These are phyloP conservation scores for Spergularia marina DNA, from an alignment of 148 eudicot species.

Conservation along the genomic window DNA sequence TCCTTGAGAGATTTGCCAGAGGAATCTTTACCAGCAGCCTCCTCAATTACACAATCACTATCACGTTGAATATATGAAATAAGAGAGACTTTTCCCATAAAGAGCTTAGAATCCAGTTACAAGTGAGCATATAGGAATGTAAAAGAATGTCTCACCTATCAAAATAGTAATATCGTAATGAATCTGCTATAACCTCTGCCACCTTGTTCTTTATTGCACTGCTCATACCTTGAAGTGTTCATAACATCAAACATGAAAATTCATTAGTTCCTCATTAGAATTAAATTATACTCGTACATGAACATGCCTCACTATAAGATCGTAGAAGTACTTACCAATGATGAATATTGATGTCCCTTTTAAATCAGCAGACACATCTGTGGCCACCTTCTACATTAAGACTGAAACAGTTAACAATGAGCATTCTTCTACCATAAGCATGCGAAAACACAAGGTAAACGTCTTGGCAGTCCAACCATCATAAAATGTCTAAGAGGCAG, in stretches of 20 bases:
- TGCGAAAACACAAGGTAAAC: constrained; percentile 21
- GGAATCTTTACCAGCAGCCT: constrained; percentile 66
- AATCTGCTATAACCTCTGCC: constrained; percentile 70
- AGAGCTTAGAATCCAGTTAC: constrained; percentile 6
- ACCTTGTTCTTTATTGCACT: constrained; percentile 50
- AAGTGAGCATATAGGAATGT: background rate
- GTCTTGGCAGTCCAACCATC: background rate
- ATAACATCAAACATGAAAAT: constrained; percentile 15
- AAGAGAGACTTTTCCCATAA: constrained; percentile 9
- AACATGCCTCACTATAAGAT: constrained; percentile 3
- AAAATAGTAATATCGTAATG: constrained; percentile 70
- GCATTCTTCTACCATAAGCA: constrained; percentile 15
- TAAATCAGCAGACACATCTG: constrained; percentile 53
- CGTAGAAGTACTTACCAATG: constrained; percentile 53
- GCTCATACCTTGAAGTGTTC: constrained; percentile 53
- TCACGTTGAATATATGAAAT: background rate
- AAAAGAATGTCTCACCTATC: constrained; percentile 54
- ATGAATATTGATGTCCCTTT: constrained; percentile 88
- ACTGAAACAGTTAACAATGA: constrained; percentile 38
- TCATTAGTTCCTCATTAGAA: background rate
- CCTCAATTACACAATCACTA: constrained; percentile 85
- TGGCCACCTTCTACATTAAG: constrained; percentile 72
- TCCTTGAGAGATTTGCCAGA: constrained; percentile 56
- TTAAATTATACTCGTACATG: background rate
- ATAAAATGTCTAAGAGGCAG: background rate